phyloP scores from a whole-genome alignment of 257 asterid genomes.

The Solanum corneliomulleri region DNA sequence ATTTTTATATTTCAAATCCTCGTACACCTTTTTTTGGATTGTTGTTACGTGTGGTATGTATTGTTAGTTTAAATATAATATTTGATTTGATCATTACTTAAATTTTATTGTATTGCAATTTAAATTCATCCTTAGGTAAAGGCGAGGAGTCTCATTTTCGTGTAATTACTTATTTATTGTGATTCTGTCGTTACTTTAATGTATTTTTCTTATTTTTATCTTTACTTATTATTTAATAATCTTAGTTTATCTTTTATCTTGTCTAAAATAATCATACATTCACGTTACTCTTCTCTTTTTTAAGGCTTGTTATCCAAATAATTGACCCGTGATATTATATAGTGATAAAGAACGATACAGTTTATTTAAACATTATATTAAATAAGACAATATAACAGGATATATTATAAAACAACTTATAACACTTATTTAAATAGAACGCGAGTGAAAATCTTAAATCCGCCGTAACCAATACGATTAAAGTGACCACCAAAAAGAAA shows the following conservation, averaged over 20 bases:
- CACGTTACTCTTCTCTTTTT: background rate
- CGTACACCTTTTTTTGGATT: background rate
- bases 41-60: background rate
- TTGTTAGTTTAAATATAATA: no score
- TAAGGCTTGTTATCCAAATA: background rate
- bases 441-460: no score
- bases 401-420: no score
- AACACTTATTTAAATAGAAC: no score
- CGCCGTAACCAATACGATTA: fast-evolving
- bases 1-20: background rate
- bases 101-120: no score
- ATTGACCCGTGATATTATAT: no score
- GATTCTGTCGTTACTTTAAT: background rate
- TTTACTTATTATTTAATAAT: no score
- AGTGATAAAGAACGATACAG: fast-evolving
- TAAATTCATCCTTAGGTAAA: background rate
- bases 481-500: background rate
- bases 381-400: no score
- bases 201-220: background rate
- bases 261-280: no score
- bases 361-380: no score
- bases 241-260: no score
- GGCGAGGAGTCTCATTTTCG: background rate
- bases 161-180: no score
- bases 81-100: background rate